These are phyloP conservation scores for Huntiella savannae DNA, from an alignment of 2,329 filamentous ascomycete species.

Conservation along the genomic window DNA sequence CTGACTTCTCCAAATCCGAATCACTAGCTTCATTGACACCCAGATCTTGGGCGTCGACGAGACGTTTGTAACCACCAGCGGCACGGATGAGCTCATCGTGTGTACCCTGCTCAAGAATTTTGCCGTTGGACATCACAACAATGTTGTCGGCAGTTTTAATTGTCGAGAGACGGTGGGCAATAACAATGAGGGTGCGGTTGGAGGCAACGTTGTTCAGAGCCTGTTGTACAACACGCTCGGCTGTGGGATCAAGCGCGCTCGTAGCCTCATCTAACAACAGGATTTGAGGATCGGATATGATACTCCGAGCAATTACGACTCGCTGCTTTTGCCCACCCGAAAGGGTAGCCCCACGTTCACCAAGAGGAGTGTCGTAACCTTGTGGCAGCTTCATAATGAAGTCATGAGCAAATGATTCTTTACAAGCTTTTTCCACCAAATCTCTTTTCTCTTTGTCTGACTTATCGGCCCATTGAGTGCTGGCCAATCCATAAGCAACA, in stretches of 20 bases:
- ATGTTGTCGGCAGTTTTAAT: constrained; percentile 46
- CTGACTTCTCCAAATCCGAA: not conserved
- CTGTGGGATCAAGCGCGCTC: constrained; percentile 30
- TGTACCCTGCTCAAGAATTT: constrained; percentile 40
- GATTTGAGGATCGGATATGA: constrained; percentile 57
- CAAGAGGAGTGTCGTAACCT: constrained; percentile 54
- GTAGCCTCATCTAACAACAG: constrained; percentile 56
- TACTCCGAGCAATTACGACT: constrained; percentile 60
- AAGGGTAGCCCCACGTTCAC: constrained; percentile 43
- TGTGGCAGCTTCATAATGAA: constrained; percentile 48
- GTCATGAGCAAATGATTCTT: constrained; percentile 48
- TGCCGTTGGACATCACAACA: constrained; percentile 40
- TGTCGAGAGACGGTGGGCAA: constrained; percentile 41
- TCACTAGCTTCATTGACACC: constrained; percentile 11
- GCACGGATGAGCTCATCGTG: constrained; percentile 35
- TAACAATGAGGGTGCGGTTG: constrained; percentile 44
- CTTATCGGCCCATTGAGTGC: constrained; percentile 28
- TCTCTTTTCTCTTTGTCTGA: constrained; percentile 13
- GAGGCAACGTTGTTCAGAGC: constrained; percentile 34
- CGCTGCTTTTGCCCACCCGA: constrained; percentile 77
- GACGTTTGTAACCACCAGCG: constrained; percentile 28
- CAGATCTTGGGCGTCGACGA: constrained; percentile 29
- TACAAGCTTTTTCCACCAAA: constrained; percentile 37
- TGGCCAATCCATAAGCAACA: constrained; percentile 47
- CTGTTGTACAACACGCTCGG: constrained; percentile 33